A percentile compares a stretch with the other conserved stretches of the same genome.
phyloP scores from a whole-genome alignment of 2,329 filamentous ascomycete genomes.

The Anisogramma anomala region DNA sequence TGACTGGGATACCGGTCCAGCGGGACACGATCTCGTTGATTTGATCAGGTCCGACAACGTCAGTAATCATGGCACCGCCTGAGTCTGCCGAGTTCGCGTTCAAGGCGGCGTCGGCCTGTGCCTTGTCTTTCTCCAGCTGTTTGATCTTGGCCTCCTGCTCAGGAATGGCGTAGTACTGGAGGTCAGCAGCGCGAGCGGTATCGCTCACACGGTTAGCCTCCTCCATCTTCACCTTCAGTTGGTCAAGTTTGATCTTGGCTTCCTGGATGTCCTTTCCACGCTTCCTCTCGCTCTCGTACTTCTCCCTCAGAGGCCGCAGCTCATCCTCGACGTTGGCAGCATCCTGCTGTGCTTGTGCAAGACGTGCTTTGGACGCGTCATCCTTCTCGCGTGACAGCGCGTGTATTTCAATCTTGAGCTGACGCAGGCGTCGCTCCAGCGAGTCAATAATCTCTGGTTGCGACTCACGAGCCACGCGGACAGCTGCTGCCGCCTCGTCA shows the following conservation, averaged over 20 bases:
- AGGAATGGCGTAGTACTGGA: constrained; percentile 95
- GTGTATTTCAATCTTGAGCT: constrained; percentile 95
- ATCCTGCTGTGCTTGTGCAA: constrained; percentile 75
- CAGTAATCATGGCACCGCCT: constrained; percentile 68
- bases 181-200: constrained; percentile 76
- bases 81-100: constrained; percentile 43
- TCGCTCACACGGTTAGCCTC: constrained; percentile 84
- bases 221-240: constrained; percentile 80
- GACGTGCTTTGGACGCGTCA: constrained; percentile 74
- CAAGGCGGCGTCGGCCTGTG: constrained; percentile 62
- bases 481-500: constrained; percentile 93
- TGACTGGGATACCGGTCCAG: constrained; percentile 98
- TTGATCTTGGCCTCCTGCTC: constrained; percentile 76
- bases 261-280: constrained; percentile 87
- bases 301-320: constrained; percentile 78
- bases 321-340: constrained; percentile 93
- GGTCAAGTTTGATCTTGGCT: constrained; percentile 88
- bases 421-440: constrained; percentile 76
- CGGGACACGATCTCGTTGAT: constrained; percentile 97
- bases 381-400: constrained; percentile 90
- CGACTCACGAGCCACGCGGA: constrained; percentile 87
- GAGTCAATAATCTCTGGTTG: constrained; percentile 94
- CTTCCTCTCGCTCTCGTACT: constrained; percentile 88
- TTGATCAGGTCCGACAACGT: constrained; percentile 90
- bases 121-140: constrained; percentile 69